Evolutionary conservation across 805 yeast genomes (phyloP).

Genomic region (Suhomyces pyralidae): DNA sequence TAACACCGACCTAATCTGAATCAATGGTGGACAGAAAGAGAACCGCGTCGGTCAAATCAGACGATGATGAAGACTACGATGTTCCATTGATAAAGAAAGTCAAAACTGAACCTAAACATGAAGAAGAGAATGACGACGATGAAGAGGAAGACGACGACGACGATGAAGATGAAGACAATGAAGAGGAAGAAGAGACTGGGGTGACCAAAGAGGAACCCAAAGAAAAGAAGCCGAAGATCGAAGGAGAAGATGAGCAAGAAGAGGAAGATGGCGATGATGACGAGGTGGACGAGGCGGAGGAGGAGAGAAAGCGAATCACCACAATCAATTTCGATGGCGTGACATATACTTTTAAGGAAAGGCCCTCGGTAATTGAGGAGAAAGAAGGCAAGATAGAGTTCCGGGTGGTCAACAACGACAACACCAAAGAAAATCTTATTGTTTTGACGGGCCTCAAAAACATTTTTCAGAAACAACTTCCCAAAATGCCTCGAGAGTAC

Average conservation of each 20-base stretch:
- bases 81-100: slow-evolving; percentile 23
- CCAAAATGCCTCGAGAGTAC: slow-evolving; percentile 98
- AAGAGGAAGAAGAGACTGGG: slow-evolving; percentile 6
- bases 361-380: slow-evolving; percentile 94
- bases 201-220: slow-evolving; percentile 14
- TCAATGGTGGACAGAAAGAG: slow-evolving; percentile 29
- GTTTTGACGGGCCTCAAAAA: slow-evolving; percentile 93
- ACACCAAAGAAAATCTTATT: slow-evolving; percentile 80
- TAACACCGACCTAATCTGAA: neutral
- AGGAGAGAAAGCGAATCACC: slow-evolving; percentile 40
- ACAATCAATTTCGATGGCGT: slow-evolving; percentile 72
- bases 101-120: slow-evolving; percentile 17
- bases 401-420: slow-evolving; percentile 94
- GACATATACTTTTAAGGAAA: slow-evolving; percentile 77
- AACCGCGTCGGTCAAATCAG: slow-evolving; percentile 21
- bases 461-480: slow-evolving; percentile 94
- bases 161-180: slow-evolving; percentile 9
- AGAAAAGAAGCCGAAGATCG: slow-evolving; percentile 18
- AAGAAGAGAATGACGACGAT: slow-evolving; percentile 19
- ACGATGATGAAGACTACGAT: slow-evolving; percentile 27
- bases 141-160: slow-evolving; percentile 19
- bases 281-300: slow-evolving; percentile 43
- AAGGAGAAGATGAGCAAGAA: slow-evolving; percentile 23
- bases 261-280: slow-evolving; percentile 35
- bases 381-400: slow-evolving; percentile 90